These are phyloP conservation scores for Xylaria sp. DNA, from an alignment of 2,329 filamentous ascomycete species.

Conservation along the genomic window DNA sequence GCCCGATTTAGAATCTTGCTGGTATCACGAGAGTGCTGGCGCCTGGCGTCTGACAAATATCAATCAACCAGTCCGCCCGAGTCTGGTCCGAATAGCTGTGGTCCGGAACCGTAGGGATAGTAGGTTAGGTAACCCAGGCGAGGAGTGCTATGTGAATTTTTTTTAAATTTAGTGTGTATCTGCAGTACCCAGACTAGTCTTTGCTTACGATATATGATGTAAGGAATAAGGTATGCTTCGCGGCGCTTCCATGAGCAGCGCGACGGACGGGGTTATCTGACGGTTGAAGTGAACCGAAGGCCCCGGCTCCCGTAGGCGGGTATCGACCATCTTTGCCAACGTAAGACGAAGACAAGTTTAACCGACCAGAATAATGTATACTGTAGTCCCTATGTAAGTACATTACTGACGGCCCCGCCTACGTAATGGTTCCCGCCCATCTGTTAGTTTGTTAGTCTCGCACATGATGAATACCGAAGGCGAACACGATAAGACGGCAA, in stretches of 20 bases:
- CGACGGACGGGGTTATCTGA: not conserved
- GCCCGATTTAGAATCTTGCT: conserved; percentile 21
- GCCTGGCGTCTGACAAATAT: conserved; percentile 26
- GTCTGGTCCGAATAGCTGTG: not conserved
- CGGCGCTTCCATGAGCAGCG: conserved; percentile 8
- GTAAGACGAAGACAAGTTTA: conserved; percentile 11
- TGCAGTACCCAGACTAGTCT: not conserved
- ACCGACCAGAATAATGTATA: conserved; percentile 2
- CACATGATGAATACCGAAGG: not conserved
- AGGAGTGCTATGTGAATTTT: not conserved
- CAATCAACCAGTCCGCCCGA: conserved; percentile 1
- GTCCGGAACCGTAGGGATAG: not conserved
- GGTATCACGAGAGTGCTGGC: conserved; percentile 16
- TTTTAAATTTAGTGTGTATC: not conserved
- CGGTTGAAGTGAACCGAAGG: conserved; percentile 3
- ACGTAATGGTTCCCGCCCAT: not conserved
- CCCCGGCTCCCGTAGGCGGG: conserved; percentile 8
- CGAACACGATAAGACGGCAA: conserved; percentile 9
- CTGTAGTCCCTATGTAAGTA: not conserved
- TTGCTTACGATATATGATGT: conserved; percentile 25
- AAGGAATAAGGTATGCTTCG: conserved; percentile 4
- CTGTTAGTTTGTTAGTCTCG: not conserved
- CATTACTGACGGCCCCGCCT: not conserved
- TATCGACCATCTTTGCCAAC: conserved; percentile 11
- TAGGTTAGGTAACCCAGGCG: not conserved